A percentile compares a stretch with the other conserved stretches of the same genome.
These are phyloP conservation scores for Penicillium robsamsonii DNA, from an alignment of 495 filamentous ascomycete genomes.

Conservation along the genomic window DNA sequence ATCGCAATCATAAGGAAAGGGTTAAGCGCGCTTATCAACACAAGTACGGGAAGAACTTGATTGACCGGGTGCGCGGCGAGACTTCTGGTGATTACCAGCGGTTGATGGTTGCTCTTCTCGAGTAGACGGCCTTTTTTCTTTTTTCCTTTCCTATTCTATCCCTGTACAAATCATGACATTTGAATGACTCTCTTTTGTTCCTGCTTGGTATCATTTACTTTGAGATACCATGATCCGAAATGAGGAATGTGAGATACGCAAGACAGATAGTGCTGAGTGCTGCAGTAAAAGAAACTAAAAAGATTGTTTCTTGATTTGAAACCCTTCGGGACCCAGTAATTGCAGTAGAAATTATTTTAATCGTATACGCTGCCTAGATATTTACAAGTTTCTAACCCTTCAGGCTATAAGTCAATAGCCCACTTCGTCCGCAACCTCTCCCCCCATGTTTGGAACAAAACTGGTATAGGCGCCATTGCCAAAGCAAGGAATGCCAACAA, in stretches of 20 bases:
- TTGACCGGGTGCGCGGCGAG: conserved; percentile 68
- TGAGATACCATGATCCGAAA: conserved; percentile 5
- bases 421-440: not conserved
- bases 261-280: not conserved
- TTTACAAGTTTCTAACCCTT: not conserved
- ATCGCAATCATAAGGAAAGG: conserved; percentile 63
- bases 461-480: conserved; percentile 40
- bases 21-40: conserved; percentile 72
- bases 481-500: conserved; percentile 64
- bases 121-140: conserved; percentile 20
- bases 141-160: not conserved
- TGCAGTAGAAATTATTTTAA: not conserved
- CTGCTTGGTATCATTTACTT: not conserved
- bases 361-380: not conserved
- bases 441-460: conserved; percentile 9
- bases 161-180: not conserved
- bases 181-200: not conserved
- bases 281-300: not conserved
- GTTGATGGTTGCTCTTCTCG: conserved; percentile 44
- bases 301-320: not conserved
- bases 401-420: not conserved
- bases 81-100: conserved; percentile 83
- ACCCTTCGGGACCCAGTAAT: not conserved
- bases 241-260: not conserved
- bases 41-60: conserved; percentile 59